Percentiles rank a stretch among this genome's conserved stretches.
Conservation (phyloP, 2,329 filamentous ascomycete genomes). For the Esteya vermicola region DNA sequence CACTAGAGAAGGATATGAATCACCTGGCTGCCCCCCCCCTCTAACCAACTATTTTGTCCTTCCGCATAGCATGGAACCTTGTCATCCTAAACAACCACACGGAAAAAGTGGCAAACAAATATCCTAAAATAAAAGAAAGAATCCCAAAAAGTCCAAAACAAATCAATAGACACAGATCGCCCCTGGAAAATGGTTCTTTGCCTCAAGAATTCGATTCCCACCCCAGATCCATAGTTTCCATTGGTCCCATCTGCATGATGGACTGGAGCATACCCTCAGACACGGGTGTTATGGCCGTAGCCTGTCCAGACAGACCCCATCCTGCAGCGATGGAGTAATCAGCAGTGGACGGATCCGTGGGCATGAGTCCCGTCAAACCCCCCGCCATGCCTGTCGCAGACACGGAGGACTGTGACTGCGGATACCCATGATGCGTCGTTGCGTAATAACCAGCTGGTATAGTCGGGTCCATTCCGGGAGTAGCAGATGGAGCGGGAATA, state of each 20-base stretch:
- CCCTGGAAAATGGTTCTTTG: no score
- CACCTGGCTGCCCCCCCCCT: no score
- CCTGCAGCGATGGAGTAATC: slow-evolving; percentile 27
- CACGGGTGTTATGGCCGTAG: slow-evolving; percentile 37
- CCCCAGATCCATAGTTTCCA: slow-evolving; percentile 43
- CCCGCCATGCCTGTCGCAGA: neutral
- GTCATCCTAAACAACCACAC: no score
- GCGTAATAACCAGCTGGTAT: slow-evolving; percentile 25
- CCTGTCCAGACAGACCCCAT: slow-evolving; percentile 28
- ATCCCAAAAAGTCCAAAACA: no score
- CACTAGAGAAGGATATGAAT: no score
- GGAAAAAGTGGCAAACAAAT: no score
- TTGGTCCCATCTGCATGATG: slow-evolving; percentile 42
- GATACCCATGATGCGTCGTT: slow-evolving; percentile 17
- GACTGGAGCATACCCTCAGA: slow-evolving; percentile 42
- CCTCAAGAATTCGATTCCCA: slow-evolving; percentile 25
- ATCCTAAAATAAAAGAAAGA: no score
- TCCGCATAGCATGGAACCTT: no score
- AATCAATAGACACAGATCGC: no score
- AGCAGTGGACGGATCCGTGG: slow-evolving; percentile 17
- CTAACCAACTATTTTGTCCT: no score
- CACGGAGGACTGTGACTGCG: neutral
- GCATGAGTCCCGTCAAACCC: slow-evolving; percentile 5
- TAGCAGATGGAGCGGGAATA: no score
- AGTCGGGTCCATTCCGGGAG: slow-evolving; percentile 18